phyloP scores from a whole-genome alignment of 2,329 filamentous ascomycete species.

The Aspergillus phoenicis region DNA sequence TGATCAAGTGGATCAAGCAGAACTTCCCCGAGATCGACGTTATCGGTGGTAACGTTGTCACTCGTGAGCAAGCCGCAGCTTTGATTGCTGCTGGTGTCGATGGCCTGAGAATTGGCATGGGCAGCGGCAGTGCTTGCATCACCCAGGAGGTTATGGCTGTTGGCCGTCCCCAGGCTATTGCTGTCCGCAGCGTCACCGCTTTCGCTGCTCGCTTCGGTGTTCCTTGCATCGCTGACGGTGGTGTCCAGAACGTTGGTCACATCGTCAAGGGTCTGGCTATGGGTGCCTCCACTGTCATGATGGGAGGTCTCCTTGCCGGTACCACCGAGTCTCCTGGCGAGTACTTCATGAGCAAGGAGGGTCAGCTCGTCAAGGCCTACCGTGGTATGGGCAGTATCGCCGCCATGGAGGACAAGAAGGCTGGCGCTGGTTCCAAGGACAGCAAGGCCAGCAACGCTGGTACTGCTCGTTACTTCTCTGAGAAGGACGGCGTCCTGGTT shows the following conservation, averaged over 20 bases:
- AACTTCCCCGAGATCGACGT: constrained; percentile 86
- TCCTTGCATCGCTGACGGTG: constrained; percentile 95
- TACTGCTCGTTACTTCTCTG: constrained; percentile 97
- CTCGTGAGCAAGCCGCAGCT: constrained; percentile 88
- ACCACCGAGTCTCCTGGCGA: constrained; percentile 97
- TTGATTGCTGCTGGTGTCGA: constrained; percentile 94
- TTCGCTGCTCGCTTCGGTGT: constrained; percentile 94
- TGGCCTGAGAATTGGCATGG: constrained; percentile 98
- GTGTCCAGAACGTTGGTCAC: constrained; percentile 97
- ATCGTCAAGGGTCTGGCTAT: constrained; percentile 97
- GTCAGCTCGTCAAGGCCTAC: constrained; percentile 98
- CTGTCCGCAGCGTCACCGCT: constrained; percentile 83
- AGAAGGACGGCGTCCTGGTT: constrained; percentile 91
- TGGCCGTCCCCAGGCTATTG: constrained; percentile 89
- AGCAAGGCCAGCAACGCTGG: constrained; percentile 77
- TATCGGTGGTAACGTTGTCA: constrained; percentile 98
- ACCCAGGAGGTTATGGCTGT: constrained; percentile 99
- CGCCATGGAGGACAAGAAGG: constrained; percentile 99
- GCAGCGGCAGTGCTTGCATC: constrained; percentile 95
- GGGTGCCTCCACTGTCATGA: constrained; percentile 96
- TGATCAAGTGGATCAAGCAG: constrained; percentile 94
- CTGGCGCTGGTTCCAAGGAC: constrained; percentile 71
- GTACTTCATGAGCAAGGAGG: constrained; percentile 93
- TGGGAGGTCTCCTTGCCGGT: constrained; percentile 95
- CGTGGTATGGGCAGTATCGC: constrained; percentile 99